A percentile compares a stretch with the other conserved stretches of the same genome.
phyloP scores from a whole-genome alignment of 805 yeast genomes.

The Candida nitratophila region DNA sequence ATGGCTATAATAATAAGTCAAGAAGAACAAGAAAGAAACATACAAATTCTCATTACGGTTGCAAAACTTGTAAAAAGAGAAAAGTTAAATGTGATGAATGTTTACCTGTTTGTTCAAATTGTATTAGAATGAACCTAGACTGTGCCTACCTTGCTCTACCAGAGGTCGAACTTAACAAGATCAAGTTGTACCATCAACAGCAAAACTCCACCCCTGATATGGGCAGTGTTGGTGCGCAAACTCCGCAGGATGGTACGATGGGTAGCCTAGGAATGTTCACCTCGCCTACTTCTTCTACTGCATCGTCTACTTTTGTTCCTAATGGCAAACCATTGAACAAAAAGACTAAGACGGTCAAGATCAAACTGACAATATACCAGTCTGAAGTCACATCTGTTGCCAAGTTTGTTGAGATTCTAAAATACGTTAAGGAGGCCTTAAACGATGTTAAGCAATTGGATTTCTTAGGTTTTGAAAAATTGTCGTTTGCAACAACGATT shows the following conservation, averaged over 20 bases:
- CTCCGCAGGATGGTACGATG: too few relatives aligned
- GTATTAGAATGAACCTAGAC: constrained; percentile 36
- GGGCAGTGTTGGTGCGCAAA: too few relatives aligned
- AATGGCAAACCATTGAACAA: not conserved
- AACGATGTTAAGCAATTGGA: constrained; percentile 1
- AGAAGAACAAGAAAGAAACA: constrained; percentile 51
- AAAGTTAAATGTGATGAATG: constrained; percentile 59
- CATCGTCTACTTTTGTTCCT: not conserved
- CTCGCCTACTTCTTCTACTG: too few relatives aligned
- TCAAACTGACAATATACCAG: constrained; percentile 3
- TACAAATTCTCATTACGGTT: constrained; percentile 68
- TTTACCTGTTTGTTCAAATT: constrained; percentile 52
- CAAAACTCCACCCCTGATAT: not conserved
- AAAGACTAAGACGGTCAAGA: not conserved
- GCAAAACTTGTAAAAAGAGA: constrained; percentile 58
- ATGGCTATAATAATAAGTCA: too few relatives aligned
- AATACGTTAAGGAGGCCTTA: not conserved
- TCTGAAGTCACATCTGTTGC: not conserved
- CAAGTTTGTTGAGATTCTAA: not conserved
- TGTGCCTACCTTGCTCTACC: constrained; percentile 36
- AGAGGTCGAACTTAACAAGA: not conserved
- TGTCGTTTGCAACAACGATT: constrained; percentile 1
- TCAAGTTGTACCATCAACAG: not conserved
- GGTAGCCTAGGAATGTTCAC: too few relatives aligned
- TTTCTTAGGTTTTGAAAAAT: constrained; percentile 3